phyloP scores from a whole-genome alignment of 1,139 yeast species.

The Pichia sp. region DNA sequence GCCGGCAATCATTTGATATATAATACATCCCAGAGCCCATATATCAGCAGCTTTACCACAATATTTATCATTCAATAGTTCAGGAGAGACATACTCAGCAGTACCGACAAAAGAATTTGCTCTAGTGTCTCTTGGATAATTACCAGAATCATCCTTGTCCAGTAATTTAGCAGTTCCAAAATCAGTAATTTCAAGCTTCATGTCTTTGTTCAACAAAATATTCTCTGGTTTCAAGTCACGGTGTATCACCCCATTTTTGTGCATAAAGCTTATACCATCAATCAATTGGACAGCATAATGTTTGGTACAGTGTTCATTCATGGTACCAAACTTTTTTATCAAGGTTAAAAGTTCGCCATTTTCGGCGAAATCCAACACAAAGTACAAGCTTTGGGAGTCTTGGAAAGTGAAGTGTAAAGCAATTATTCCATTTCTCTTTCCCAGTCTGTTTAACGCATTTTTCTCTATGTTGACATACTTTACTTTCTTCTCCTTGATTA shows the following conservation, averaged over 20 bases:
- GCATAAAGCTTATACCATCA: constrained; percentile 85
- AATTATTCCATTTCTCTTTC: constrained; percentile 63
- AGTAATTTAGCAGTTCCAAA: constrained; percentile 94
- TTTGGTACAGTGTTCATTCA: constrained; percentile 50
- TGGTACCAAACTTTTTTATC: constrained; percentile 52
- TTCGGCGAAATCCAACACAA: constrained; percentile 74
- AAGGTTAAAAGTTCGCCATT: constrained; percentile 70
- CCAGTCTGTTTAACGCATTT: constrained; percentile 66
- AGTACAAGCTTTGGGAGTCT: constrained; percentile 66
- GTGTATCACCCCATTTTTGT: constrained; percentile 78
- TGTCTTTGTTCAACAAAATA: constrained; percentile 70
- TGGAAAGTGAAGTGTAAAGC: constrained; percentile 76
- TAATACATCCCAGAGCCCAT: constrained; percentile 95
- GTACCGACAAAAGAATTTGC: constrained; percentile 83
- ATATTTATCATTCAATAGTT: constrained; percentile 72
- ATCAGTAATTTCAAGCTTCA: constrained; percentile 89
- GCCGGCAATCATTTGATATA: constrained; percentile 92
- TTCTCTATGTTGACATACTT: constrained; percentile 78
- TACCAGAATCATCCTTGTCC: constrained; percentile 41
- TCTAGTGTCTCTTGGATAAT: constrained; percentile 55
- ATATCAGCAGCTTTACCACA: constrained; percentile 88
- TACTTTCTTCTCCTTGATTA: constrained; percentile 73
- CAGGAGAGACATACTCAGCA: constrained; percentile 85
- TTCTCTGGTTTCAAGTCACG: constrained; percentile 96
- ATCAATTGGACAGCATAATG: constrained; percentile 66